These are phyloP conservation scores for Gracilaria gracilis DNA, from an alignment of 23 red algal species.

Conservation along the genomic window DNA sequence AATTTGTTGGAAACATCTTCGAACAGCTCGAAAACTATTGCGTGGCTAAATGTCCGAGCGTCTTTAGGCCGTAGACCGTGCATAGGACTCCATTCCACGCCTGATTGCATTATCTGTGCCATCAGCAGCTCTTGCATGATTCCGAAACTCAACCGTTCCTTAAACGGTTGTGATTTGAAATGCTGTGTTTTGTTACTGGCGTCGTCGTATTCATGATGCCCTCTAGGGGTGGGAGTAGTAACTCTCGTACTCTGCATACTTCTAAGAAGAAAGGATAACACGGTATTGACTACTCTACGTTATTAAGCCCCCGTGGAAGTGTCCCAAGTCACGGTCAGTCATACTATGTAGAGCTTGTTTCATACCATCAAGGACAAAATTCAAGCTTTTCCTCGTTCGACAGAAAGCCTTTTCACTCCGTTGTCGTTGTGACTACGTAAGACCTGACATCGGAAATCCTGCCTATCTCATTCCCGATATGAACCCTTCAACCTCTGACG, in stretches of 20 bases:
- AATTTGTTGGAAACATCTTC: not conserved
- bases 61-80: no score
- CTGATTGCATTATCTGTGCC: not conserved
- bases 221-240: no score
- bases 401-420: not conserved
- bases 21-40: not conserved
- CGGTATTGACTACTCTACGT: not conserved
- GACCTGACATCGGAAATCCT: not conserved
- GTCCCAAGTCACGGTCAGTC: not conserved
- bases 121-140: not conserved
- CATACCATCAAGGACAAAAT: not conserved
- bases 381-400: not conserved
- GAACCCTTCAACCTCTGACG: not conserved
- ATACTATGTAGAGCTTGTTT: not conserved
- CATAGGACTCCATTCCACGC: not conserved
- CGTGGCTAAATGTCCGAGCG: no score
- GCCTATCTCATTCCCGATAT: not conserved
- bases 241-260: not conserved
- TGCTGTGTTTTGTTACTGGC: not conserved
- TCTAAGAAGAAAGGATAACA: not conserved
- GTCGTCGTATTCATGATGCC: not conserved
- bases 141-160: slow-evolving; percentile 7
- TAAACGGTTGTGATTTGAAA: not conserved
- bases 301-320: not conserved
- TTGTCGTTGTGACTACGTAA: not conserved